Evolutionary conservation across 2,329 filamentous ascomycete genomes (phyloP), one percentile per base, ranked within the genome.

Genomic region (Cladosporium sp.): DNA sequence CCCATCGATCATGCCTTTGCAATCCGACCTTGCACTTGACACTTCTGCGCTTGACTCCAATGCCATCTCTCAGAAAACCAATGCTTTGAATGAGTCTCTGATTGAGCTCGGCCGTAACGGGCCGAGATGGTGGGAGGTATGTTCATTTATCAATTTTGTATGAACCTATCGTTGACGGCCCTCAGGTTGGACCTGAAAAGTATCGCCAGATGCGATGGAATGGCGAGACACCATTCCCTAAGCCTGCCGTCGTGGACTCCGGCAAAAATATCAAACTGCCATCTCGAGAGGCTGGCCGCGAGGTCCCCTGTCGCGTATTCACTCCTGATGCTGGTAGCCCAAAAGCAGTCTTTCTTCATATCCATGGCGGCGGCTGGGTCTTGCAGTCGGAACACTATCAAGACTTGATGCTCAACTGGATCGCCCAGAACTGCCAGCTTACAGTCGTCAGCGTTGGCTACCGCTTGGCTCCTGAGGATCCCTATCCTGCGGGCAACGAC

Each of bases 401-500:
- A 56, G 77, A 80, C 59, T 54, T 64, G 1, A 69, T 74, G 33
- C 67, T 83, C 9, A 71, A 77, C 49, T 69, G 69, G 56, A 74
- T 78, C 63, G 77, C 79, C 43, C 72, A 81, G 56, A 64, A 67
- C 28, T 73, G 69, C 43, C 67, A 75, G 35, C 54, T 81, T 2
- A 74, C 74, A 0, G 74, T 78, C 13, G 64, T 84, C 10, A 79
- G 75, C 0, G 73, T 83, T 6, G 81, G 80, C 1, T 84, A 84
- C 62, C 72, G 81, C 28, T 73, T 81, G 14, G 80, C 80, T 0
- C 82, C 82, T 0, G 80, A 84, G 61, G 54, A 82, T 58, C 78
- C 79, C 0, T 83, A 74, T 61, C 81, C 82, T 0, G 72, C 71
- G 0, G 76, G 72, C 0, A 72, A 74, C 3, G 70, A 83, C 49